Evolutionary conservation across 176 grass and related monocot genomes (phyloP), one percentile per base, ranked within the genome.

Genomic region (Oryza officinalis): DNA sequence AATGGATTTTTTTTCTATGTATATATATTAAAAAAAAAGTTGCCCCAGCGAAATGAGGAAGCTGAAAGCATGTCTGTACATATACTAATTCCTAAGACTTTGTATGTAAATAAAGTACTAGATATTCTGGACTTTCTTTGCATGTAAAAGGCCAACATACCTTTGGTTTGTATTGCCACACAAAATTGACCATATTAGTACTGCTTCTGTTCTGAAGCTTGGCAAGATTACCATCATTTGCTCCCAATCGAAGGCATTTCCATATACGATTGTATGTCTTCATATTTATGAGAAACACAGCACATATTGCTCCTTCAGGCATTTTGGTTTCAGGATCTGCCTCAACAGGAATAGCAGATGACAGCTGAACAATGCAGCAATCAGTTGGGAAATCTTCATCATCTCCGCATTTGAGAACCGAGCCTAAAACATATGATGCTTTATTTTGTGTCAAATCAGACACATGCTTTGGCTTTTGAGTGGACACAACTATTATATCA

Each of bases 401-500:
- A 8, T 25, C n/a, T 61, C 76, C 87, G 80, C 63, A 72, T 43
- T 49, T 77, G 6, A 76, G 17, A 11, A 86, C 50, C 22, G n/a
- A 78, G 15, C 69, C 84, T 54, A 92, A 75, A 45, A 40, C 22
- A 57, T 88, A 92, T 0, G 74, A 72, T 68, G 57, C 8, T 3
- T 46, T 47, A 52, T 77, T 46, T 46, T 22, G 23, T 9, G 44
- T 87, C 15, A 88, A 45, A 41, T 88, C 81, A 10, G 79, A 76
- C 6, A 85, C 61, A 20, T 81, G 63, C 1, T 66, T 77, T 4
- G 92, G 89, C 30, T 59, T 85, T 13, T 1, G 15, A 1, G 73
- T 38, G 32, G 77, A 83, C 4, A 92, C 25, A 13, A 86, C 40
- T 54, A 94, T 81, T 68, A 89, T 80, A 76, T 92, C 93, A 10